Evolutionary conservation across 2,329 filamentous ascomycete species (phyloP), one percentile per base, ranked within the genome.

Genomic region (Lecanoromycetidae sp.): DNA sequence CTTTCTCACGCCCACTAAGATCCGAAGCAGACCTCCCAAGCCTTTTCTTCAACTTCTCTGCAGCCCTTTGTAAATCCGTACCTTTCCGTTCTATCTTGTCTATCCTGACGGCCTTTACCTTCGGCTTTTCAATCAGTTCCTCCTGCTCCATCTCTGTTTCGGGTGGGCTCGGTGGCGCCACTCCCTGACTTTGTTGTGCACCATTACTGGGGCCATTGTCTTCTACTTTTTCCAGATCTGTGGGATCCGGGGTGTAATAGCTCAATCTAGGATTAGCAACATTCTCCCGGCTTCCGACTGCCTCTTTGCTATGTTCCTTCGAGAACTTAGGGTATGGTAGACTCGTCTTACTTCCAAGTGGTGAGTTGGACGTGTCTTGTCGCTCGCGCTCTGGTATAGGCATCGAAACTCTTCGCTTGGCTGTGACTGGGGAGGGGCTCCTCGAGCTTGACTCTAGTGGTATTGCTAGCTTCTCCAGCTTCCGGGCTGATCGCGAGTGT

Each of bases 241-340:
- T 87, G 19, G 81, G 72, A 51, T 87, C 82, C 15, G 84, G 84
- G 1, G 84, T 87, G 52, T 77, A 71, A 50, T 71, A 64, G 47
- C 62, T 61, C 26, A 58, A 57, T 46, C 63, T 52, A 59, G 62
- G 40, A 58, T 60, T 33, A 40, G 75, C 29, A 35, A 77, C 55
- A 44, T 76, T 71, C 37, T 80, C 75, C 44, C 70, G 70, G 59
- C 77, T 80, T 54, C 77, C 73, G 45, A 94, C 77, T 36, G 79
- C 77, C 67, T 95, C 90, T 64, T 87, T 91, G 71, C 87, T 93
- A 63, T 94, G 86, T 10, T 84, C 84, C 66, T 93, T 95, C 66
- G 84, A 91, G 64, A 93, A 87, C 9, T 75, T 74, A 1, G 87
- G 86, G 61, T 94, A 94, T 5, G 85, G 82, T 34, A 84, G 61